phyloP scores from a whole-genome alignment of 2,329 filamentous ascomycete species.

The Stachybotrys chartarum region DNA sequence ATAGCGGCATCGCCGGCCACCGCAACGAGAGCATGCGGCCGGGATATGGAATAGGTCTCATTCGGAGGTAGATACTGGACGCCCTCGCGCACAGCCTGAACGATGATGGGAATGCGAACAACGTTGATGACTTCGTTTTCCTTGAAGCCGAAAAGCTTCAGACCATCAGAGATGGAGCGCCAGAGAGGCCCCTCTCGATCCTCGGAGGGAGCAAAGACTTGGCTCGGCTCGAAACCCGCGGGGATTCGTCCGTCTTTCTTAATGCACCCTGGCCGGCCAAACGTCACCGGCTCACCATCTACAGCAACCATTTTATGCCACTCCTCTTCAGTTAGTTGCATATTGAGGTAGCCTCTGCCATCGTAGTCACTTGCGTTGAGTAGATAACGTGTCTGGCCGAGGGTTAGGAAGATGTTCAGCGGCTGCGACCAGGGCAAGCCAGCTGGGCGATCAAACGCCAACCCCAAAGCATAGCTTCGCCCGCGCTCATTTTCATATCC shows the following conservation, averaged over 20 bases:
- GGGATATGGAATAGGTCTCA: constrained; percentile 15
- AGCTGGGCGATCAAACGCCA: constrained; percentile 23
- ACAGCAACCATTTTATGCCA: constrained; percentile 24
- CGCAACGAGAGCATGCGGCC: constrained; percentile 23
- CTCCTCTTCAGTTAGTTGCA: constrained; percentile 27
- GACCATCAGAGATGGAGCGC: constrained; percentile 24
- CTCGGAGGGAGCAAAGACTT: constrained; percentile 25
- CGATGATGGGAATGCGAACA: constrained; percentile 26
- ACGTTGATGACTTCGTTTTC: constrained; percentile 27
- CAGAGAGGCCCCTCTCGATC: constrained; percentile 19
- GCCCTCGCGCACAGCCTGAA: constrained; percentile 24
- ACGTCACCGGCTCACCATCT: constrained; percentile 23
- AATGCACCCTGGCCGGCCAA: constrained; percentile 23
- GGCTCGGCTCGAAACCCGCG: constrained; percentile 17
- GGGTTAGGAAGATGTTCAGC: constrained; percentile 27
- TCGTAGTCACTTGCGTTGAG: constrained; percentile 27
- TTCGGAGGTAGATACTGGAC: constrained; percentile 18
- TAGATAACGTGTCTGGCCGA: constrained; percentile 27
- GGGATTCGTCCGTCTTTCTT: constrained; percentile 20
- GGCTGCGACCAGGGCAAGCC: constrained; percentile 26
- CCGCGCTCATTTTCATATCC: constrained; percentile 26
- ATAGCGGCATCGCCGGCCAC: constrained; percentile 27
- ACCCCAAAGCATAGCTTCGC: constrained; percentile 23
- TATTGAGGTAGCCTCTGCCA: constrained; percentile 25
- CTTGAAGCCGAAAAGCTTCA: constrained; percentile 29